Conservation (phyloP, 2,329 filamentous ascomycete genomes). For the Waltergamsia citrina region DNA sequence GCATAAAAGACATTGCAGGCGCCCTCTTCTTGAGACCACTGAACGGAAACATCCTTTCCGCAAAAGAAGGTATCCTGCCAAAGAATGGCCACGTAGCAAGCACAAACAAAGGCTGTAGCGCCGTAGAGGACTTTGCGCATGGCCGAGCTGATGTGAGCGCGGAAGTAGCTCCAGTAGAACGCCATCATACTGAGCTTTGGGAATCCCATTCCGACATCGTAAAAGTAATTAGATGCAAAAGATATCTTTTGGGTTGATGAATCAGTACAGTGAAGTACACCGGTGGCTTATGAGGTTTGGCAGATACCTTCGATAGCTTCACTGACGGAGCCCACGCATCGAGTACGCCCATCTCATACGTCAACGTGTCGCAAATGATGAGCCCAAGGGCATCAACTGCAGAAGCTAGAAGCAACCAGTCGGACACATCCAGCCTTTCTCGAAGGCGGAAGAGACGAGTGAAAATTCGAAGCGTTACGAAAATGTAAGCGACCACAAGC, state of each 20-base stretch:
- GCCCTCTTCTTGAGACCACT: conserved; percentile 24
- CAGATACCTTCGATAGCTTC: conserved; percentile 17
- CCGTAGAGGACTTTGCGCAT: conserved; percentile 18
- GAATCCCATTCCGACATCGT: conserved; percentile 24
- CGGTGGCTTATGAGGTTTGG: background rate
- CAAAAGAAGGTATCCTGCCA: conserved; percentile 24
- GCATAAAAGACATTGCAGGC: conserved; percentile 24
- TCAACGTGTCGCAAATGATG: conserved; percentile 23
- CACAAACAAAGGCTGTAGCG: conserved; percentile 19
- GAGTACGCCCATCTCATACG: conserved; percentile 18
- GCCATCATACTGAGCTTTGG: conserved; percentile 24
- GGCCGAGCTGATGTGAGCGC: conserved; percentile 10
- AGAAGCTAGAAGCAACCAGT: conserved; percentile 16
- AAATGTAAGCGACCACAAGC: conserved; percentile 14
- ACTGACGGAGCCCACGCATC: conserved; percentile 18
- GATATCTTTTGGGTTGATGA: conserved; percentile 14
- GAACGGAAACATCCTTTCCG: conserved; percentile 19
- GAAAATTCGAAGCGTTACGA: conserved; percentile 19
- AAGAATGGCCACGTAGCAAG: conserved; percentile 19
- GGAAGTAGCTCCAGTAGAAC: conserved; percentile 24
- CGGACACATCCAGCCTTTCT: conserved; percentile 17
- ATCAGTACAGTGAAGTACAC: too few relatives aligned
- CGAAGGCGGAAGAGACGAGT: conserved; percentile 18
- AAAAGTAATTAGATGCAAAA: conserved; percentile 25
- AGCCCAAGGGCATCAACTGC: conserved; percentile 19